Evolutionary conservation across 202 grass and related monocot species (phyloP).

Genomic region (Brachypodium distachyon): DNA sequence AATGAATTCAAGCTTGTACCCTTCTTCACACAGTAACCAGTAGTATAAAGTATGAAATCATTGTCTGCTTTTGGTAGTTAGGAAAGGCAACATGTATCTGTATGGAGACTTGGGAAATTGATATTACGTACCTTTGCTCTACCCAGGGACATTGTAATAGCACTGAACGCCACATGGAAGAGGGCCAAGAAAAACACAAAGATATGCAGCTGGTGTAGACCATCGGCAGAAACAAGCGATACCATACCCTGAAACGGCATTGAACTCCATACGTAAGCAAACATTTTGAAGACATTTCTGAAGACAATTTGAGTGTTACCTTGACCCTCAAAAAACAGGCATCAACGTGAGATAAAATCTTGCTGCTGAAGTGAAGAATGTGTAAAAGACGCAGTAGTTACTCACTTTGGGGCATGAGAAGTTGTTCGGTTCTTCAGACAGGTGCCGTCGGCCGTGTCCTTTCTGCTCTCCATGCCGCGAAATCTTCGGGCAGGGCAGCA

Average conservation of each 20-base stretch:
- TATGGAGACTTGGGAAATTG: neutral
- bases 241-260: conserved; percentile 58
- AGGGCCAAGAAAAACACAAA: conserved; percentile 93
- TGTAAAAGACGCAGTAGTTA: neutral
- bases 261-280: neutral
- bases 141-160: conserved; percentile 69
- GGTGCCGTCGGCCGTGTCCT: conserved; percentile 35
- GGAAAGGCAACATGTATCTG: neutral
- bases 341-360: neutral
- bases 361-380: neutral
- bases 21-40: neutral
- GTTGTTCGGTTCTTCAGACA: conserved; percentile 19
- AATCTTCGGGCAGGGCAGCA: conserved; percentile 54
- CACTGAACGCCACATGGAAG: conserved; percentile 76
- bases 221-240: conserved; percentile 69
- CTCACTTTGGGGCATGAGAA: conserved; percentile 35
- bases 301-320: neutral
- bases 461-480: neutral
- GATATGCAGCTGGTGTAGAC: conserved; percentile 87
- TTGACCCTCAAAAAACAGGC: neutral
- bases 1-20: neutral
- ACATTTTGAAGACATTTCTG: neutral
- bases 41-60: neutral
- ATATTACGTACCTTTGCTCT: conserved; percentile 73
- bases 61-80: neutral